Evolutionary conservation across 2,329 filamentous ascomycete species (phyloP), one percentile per base, ranked within the genome.

Genomic region (Coniella vitis): DNA sequence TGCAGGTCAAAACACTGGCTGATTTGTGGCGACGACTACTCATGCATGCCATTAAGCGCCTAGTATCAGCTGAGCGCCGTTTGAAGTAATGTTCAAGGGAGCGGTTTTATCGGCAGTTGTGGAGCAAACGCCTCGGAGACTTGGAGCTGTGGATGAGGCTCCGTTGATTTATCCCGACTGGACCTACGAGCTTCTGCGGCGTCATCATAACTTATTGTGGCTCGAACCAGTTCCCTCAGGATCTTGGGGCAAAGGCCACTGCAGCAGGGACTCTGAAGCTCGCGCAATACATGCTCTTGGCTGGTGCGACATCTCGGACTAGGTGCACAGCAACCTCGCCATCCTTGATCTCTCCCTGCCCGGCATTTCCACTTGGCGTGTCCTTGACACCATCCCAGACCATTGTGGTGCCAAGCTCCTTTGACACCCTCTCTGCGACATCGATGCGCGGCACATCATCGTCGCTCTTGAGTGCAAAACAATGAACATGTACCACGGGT

Each of bases 261-360:
- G 87, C 82, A 31, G 73, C 68, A 2, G 93, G 93, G 52, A 98
- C 63, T 54, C 90, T 80, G 68, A 98, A 97, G 57, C 83, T 94
- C 25, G 89, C 91, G 65, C 93, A 97, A 66, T 91, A 97, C 90
- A 96, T 96, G 62, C 86, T 80, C 75, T 98, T 98, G 61, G 88
- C 85, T 4, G 93, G 93, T 51, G 90, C 87, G 48, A 98, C 93
- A 57, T 94, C 83, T 55, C 93, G 78, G 31, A 97, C 89, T 51
- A 86, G 81, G 52, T 81, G 69, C 54, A 89, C 78, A 0, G 69
- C 69, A 34, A 79, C 69, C 57, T 79, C 68, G 5, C 71, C 69
- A 41, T 73, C 68, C 22, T 64, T 63, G 21, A 67, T 65, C 49
- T 79, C 70, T 12, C 70, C 74, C 10, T 69, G 63, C 9, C 25